Base-by-base conservation (phyloP, 106 monocot species). In the Hemerocallis citrina region DNA sequence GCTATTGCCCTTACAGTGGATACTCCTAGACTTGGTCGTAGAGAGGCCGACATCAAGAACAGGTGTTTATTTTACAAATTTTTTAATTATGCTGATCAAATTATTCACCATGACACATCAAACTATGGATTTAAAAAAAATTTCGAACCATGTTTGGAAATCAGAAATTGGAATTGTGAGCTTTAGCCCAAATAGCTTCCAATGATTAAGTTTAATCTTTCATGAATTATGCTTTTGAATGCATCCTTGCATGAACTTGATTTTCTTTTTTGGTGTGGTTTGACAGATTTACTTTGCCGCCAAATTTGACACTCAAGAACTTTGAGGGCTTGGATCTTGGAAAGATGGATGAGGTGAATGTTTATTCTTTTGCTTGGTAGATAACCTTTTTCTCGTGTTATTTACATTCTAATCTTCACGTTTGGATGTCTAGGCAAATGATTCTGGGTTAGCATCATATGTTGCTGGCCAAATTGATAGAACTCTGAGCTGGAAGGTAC, bases 1-100 rank as follows among this genome's bases (percentile, higher is more conserved):
- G 85, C 85, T 38, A 77, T 85, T 51, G 85, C 77, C 29, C 77
- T 85, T 41, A 85, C 81, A 27, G 85, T 74, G 3, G 85, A 85
- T 71, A 72, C 81, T 31, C 85, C 85, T 10, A 52, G 74, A 34
- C 81, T 81, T 71, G 85, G 85, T 12, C 81, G 81, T 29, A 76
- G 85, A 38, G 85, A 85, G 76, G 79, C 85, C 2, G 85, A 85
- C 23, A 77, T 85, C 64, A 85, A 80, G 66, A 85, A 85, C 77
- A 73, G 85, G 85, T 77, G 39, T 58, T 40, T 31, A 25, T 27
- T 49, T 50, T 13, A 34, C 12, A 64, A 36, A 6, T 14, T 43
- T 24, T 17, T 44, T 22, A 46, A 10, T 33, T 40, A 19, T 5
- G 11, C 8, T 48, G 21, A 13, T n/a, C 34, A 34, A 48, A 6